Percentiles rank a stretch among this genome's conserved stretches.
phyloP scores from a whole-genome alignment of 208 protist species.

The Porcisia hertigi region DNA sequence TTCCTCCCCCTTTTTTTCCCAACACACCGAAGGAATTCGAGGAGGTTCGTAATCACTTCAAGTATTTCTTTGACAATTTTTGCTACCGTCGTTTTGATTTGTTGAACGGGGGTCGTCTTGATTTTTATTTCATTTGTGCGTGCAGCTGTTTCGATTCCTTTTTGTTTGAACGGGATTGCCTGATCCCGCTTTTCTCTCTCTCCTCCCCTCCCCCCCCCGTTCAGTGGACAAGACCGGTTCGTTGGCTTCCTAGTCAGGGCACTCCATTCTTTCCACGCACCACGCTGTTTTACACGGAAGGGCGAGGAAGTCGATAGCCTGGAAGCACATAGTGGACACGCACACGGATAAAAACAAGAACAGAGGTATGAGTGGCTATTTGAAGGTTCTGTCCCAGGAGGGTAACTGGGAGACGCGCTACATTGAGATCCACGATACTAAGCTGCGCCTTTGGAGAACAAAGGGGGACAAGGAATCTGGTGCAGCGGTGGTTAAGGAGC shows the following conservation, averaged over 20 bases:
- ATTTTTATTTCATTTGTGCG: neutral
- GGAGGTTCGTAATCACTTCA: neutral
- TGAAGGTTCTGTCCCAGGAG: slow-evolving; percentile 39
- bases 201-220: neutral
- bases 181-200: neutral
- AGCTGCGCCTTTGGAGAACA: slow-evolving; percentile 68
- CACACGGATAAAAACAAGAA: neutral
- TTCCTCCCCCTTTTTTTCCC: no score
- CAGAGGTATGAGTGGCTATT: slow-evolving; percentile 39
- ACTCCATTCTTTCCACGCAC: neutral
- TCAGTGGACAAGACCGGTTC: neutral
- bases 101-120: neutral
- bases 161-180: neutral
- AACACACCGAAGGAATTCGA: neutral
- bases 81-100: neutral
- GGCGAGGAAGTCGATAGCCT: neutral
- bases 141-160: neutral
- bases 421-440: slow-evolving; percentile 62
- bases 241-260: neutral
- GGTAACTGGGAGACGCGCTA: slow-evolving; percentile 57
- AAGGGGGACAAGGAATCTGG: slow-evolving; percentile 41
- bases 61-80: neutral
- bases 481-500: slow-evolving; percentile 30
- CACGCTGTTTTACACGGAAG: neutral
- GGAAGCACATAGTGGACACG: neutral